phyloP scores from a whole-genome alignment of 768 basidiomycete genomes.

The Dioszegia crocea region DNA sequence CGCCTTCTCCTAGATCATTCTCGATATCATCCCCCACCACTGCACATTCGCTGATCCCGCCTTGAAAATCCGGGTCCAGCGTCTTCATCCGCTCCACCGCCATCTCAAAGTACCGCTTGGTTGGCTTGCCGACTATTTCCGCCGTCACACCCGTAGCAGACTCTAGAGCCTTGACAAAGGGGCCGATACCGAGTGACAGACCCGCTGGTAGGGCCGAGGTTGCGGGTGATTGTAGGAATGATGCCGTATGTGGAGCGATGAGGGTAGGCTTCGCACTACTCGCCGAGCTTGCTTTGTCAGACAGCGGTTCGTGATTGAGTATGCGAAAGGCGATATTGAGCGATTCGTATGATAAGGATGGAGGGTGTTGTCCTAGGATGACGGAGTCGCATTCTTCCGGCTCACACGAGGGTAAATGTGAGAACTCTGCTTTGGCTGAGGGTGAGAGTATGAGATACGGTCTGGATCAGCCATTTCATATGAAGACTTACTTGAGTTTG shows the following conservation, averaged over 20 bases:
- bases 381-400: slow-evolving; percentile 57
- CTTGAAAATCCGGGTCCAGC: slow-evolving; percentile 15
- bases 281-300: not conserved
- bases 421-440: slow-evolving; percentile 46
- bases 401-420: slow-evolving; percentile 43
- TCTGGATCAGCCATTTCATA: slow-evolving; percentile 38
- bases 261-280: slow-evolving; percentile 51
- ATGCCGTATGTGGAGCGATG: slow-evolving; percentile 62
- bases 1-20: slow-evolving; percentile 64
- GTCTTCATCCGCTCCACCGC: slow-evolving; percentile 55
- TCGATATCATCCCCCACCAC: slow-evolving; percentile 67
- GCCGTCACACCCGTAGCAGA: slow-evolving; percentile 56
- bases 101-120: slow-evolving; percentile 59
- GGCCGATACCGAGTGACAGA: slow-evolving; percentile 66
- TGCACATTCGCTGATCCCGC: slow-evolving; percentile 50
- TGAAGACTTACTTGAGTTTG: slow-evolving; percentile 49
- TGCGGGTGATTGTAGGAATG: slow-evolving; percentile 50
- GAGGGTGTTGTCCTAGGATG: slow-evolving; percentile 62
- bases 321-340: slow-evolving; percentile 68
- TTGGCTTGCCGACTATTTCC: slow-evolving; percentile 64
- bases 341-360: slow-evolving; percentile 55
- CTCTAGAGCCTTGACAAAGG: slow-evolving; percentile 65
- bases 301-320: slow-evolving; percentile 55
- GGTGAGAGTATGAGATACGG: slow-evolving; percentile 60
- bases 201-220: slow-evolving; percentile 53